These are phyloP conservation scores for Cytospora chrysosperma DNA, from an alignment of 2,329 filamentous ascomycete genomes.

Conservation along the genomic window DNA sequence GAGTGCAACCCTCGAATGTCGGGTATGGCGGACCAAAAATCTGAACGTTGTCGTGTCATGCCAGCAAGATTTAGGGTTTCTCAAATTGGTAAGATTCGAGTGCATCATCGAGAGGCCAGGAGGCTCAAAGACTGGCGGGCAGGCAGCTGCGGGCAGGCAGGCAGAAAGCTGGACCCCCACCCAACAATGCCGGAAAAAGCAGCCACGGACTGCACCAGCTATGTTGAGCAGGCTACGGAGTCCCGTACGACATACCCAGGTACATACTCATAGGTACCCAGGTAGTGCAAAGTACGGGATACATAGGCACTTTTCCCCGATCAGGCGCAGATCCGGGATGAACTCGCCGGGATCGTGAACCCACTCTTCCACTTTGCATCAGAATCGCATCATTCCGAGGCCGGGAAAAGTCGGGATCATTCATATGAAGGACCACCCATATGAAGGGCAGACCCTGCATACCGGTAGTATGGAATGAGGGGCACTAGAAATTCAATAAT, in stretches of 20 bases:
- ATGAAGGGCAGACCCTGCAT: too few relatives aligned
- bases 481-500: too few relatives aligned
- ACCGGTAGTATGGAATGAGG: background rate
- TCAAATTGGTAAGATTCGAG: background rate
- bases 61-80: background rate
- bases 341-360: background rate
- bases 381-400: background rate
- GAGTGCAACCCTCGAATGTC: background rate
- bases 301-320: background rate
- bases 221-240: background rate
- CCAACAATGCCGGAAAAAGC: background rate
- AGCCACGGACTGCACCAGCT: background rate
- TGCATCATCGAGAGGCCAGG: background rate
- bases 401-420: constrained; percentile 1
- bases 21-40: background rate
- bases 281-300: too few relatives aligned
- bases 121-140: background rate
- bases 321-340: background rate
- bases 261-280: too few relatives aligned
- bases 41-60: background rate
- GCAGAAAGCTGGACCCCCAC: background rate
- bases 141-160: background rate
- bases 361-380: background rate
- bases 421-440: background rate
- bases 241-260: too few relatives aligned